Conservation (phyloP, 169 alveolate species). For the Babesia sp. region DNA sequence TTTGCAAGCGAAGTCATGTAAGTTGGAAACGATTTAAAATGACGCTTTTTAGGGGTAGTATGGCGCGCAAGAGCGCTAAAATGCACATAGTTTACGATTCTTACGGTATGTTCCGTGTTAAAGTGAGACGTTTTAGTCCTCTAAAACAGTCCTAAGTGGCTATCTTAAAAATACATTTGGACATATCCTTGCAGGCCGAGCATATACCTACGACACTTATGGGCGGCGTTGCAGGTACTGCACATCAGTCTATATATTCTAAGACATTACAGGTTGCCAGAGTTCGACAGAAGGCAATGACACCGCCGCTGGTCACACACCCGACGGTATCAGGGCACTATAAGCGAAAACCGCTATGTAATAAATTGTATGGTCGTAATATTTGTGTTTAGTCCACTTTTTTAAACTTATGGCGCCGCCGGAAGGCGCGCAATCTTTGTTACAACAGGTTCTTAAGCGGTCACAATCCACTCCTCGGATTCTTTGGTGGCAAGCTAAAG, state of each 20-base stretch:
- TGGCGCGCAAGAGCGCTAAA: conserved; percentile 10
- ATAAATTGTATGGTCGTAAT: not conserved
- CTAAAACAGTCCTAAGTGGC: no score
- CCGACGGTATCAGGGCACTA: not conserved
- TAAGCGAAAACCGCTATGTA: not conserved
- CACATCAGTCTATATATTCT: not conserved
- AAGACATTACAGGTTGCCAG: conserved; percentile 36
- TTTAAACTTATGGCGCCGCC: conserved; percentile 37
- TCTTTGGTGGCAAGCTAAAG: conserved; percentile 70
- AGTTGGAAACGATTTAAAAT: not conserved
- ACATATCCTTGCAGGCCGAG: conserved; percentile 50
- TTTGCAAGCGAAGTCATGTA: conserved; percentile 52
- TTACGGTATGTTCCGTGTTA: conserved; percentile 43
- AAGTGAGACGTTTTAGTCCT: no score
- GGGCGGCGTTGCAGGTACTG: conserved; percentile 67
- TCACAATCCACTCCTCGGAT: conserved; percentile 47
- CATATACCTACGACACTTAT: conserved; percentile 57
- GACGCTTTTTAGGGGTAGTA: not conserved
- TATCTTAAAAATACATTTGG: no score
- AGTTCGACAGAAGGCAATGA: conserved; percentile 49
- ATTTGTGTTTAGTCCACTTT: not conserved
- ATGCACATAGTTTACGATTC: conserved; percentile 64
- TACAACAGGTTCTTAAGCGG: conserved; percentile 37
- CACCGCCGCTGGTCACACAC: conserved; percentile 32
- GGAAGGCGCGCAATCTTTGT: conserved; percentile 35